Evolutionary conservation across 2,329 filamentous ascomycete genomes (phyloP).

Genomic region (Exophiala calicioides): DNA sequence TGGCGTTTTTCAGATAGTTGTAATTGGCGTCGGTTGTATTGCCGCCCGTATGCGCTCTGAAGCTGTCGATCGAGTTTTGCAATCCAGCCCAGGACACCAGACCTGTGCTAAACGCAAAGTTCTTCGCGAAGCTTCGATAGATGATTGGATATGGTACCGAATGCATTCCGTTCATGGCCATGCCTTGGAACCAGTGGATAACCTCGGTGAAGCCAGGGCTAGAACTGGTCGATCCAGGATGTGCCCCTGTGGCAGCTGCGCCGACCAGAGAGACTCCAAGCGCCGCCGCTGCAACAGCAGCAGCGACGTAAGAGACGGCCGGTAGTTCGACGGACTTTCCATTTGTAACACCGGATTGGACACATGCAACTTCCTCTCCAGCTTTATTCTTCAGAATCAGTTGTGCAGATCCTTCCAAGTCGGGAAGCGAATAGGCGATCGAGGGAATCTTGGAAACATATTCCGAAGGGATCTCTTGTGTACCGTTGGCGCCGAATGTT

Average conservation of each 20-base stretch:
- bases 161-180: constrained; percentile 96
- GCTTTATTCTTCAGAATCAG: constrained; percentile 69
- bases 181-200: constrained; percentile 85
- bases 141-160: constrained; percentile 84
- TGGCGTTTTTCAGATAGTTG: constrained; percentile 71
- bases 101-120: constrained; percentile 89
- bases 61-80: constrained; percentile 79
- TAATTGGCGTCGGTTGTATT: constrained; percentile 82
- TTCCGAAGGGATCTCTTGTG: constrained; percentile 68
- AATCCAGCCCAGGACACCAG: constrained; percentile 79
- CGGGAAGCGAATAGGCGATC: constrained; percentile 87
- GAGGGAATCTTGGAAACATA: constrained; percentile 76
- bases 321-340: constrained; percentile 77
- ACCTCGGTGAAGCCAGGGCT: constrained; percentile 86
- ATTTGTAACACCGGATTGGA: constrained; percentile 78
- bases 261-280: constrained; percentile 71
- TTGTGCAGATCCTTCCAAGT: constrained; percentile 83
- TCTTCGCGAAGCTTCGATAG: constrained; percentile 86
- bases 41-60: constrained; percentile 78
- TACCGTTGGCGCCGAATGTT: constrained; percentile 70
- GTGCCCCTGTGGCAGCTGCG: constrained; percentile 63
- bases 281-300: constrained; percentile 81
- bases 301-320: constrained; percentile 80
- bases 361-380: constrained; percentile 71
- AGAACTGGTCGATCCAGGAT: constrained; percentile 62